These are phyloP conservation scores for Candida vaughaniae DNA, from an alignment of 805 yeast species.

Conservation along the genomic window DNA sequence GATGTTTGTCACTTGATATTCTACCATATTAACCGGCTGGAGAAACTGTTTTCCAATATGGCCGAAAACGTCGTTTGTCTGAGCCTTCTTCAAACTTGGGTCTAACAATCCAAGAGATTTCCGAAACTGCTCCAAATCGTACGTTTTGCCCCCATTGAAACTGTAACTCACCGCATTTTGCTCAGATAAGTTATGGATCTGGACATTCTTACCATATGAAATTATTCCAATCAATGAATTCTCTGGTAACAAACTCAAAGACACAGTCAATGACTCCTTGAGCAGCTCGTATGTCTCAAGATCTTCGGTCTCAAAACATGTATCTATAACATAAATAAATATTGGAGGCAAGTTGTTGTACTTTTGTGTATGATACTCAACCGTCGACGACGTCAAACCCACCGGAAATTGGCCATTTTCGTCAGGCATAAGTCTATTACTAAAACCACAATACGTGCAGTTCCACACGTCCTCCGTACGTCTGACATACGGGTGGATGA, in stretches of 20 bases:
- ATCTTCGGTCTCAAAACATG: constrained; percentile 56
- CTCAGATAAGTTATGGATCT: constrained; percentile 64
- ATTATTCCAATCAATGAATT: constrained; percentile 85
- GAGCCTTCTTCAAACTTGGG: constrained; percentile 22
- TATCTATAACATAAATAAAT: constrained; percentile 79
- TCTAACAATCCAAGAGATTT: constrained; percentile 44
- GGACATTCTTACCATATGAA: constrained; percentile 88
- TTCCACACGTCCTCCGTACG: constrained; percentile 72
- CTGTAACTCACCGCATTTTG: constrained; percentile 41
- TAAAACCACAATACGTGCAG: constrained; percentile 76
- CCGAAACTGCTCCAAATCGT: constrained; percentile 65
- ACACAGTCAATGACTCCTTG: constrained; percentile 74
- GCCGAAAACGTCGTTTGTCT: constrained; percentile 30
- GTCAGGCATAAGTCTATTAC: constrained; percentile 63
- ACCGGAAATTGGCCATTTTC: constrained; percentile 47
- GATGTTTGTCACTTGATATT: constrained; percentile 75
- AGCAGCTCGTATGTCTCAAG: constrained; percentile 85
- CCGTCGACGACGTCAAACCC: constrained; percentile 72
- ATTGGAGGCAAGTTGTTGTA: constrained; percentile 85
- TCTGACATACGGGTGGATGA: constrained; percentile 85
- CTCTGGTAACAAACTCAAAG: constrained; percentile 80
- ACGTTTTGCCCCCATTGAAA: constrained; percentile 88
- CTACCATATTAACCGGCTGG: constrained; percentile 73
- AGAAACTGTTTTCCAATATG: constrained; percentile 47
- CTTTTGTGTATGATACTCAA: constrained; percentile 80